Base-by-base conservation (phyloP, 1,284 basidiomycete species). In the Agaricales sp. region DNA sequence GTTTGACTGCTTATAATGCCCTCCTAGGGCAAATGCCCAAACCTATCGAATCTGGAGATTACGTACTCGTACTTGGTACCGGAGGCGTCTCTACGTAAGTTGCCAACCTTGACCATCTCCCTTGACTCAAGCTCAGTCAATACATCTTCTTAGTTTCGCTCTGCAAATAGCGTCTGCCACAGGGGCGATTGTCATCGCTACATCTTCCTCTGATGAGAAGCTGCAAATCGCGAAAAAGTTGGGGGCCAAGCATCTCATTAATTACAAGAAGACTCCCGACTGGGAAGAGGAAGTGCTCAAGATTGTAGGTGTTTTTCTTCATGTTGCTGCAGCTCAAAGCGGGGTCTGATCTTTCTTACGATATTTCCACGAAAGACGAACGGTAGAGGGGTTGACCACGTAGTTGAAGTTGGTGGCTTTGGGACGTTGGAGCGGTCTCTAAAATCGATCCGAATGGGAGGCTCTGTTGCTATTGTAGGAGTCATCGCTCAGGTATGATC, bases 171-270 rank as follows among this genome's bases (percentile, higher is more conserved):
- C 77, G 0, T 63, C 73, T 18, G 76, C 74, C 67, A 72, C 0
- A n/a, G 80, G 81, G 12, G 78, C 78, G 1, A 71, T 61, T 3
- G 77, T 77, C 16, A 79, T 85, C 51, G 67, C 69, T 19, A 81
- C 78, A 0, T 80, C 77, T 1, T 80, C 78, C 0, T 78, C 77
- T 0, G 76, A 80, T 53, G 70, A 75, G n/a, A 84, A 84, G 59
- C 65, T 79, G 4, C 65, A 72, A 52, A 47, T 69, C 12, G 72
- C 67, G 0, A 64, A 63, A 49, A 64, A 67, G 50, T 64, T 78
- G 11, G 77, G 76, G 2, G 77, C 70, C 0, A 67, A 70, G 4
- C 65, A 77, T 52, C 50, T 71, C 11, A 74, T 82, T 61, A 82
- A 84, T 60, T 83, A 83, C 61, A n/a, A n/a, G n/a, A 74, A 68